These are phyloP conservation scores for Podospora appendiculata DNA, from an alignment of 495 filamentous ascomycete species.

Conservation along the genomic window DNA sequence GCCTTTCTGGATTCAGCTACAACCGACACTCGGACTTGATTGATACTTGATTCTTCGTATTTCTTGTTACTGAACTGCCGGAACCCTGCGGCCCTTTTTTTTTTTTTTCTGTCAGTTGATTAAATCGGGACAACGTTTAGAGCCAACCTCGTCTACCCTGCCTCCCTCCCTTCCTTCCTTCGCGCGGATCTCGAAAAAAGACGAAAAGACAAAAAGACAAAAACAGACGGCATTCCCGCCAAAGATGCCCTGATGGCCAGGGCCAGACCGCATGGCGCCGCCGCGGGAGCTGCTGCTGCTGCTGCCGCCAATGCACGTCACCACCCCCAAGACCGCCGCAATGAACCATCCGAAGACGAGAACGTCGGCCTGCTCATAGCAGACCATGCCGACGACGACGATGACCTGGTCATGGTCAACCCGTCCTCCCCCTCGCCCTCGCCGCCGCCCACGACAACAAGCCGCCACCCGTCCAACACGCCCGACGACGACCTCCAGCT, in stretches of 20 bases:
- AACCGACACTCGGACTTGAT: too few relatives aligned
- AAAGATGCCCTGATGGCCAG: constrained; percentile 41
- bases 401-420: neutral
- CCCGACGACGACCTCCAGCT: neutral
- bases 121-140: too few relatives aligned
- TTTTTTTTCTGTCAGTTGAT: neutral
- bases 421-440: neutral
- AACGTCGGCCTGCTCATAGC: constrained; percentile 35
- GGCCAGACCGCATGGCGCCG: constrained; percentile 31
- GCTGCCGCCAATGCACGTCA: neutral
- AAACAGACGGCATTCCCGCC: neutral
- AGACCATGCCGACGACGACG: constrained; percentile 12
- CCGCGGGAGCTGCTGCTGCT: constrained; percentile 4
- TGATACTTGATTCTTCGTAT: too few relatives aligned
- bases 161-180: too few relatives aligned
- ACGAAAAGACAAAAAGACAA: neutral
- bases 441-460: neutral
- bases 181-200: neutral
- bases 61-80: too few relatives aligned
- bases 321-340: neutral
- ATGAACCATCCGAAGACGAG: constrained; percentile 28
- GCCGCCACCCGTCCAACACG: neutral
- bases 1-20: neutral
- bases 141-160: too few relatives aligned
- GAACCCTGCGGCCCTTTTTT: neutral